These are phyloP conservation scores for Cnidoscolus chayamansa DNA, from an alignment of 441 rosid species.

Conservation along the genomic window DNA sequence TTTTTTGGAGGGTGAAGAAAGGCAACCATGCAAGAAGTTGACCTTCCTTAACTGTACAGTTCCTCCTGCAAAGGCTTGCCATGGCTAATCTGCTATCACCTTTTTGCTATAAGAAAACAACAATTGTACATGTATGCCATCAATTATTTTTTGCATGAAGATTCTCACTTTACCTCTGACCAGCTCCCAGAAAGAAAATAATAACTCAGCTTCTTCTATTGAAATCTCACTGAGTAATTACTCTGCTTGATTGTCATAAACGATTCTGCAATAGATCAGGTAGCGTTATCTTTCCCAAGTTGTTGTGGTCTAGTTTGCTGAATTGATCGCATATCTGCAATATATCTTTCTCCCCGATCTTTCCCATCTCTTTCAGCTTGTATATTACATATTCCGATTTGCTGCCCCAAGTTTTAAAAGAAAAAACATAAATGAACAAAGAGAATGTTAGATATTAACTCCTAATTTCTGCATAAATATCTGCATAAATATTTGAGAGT, in stretches of 20 bases:
- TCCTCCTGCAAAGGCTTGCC: slow-evolving; percentile 1
- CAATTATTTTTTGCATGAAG: background rate
- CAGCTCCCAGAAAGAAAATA: background rate
- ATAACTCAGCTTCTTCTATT: background rate
- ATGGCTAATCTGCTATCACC: background rate
- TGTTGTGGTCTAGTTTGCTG: slow-evolving; percentile 66
- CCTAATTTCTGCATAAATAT: no score
- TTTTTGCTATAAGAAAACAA: background rate
- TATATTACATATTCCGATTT: slow-evolving; percentile 83
- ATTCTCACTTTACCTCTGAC: background rate
- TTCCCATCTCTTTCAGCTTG: slow-evolving; percentile 96
- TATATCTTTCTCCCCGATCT: slow-evolving; percentile 72
- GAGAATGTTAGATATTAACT: no score
- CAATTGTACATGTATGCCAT: background rate
- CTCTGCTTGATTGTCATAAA: slow-evolving; percentile 23
- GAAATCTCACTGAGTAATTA: background rate
- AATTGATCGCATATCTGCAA: slow-evolving; percentile 67
- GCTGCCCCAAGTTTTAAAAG: slow-evolving; percentile 35
- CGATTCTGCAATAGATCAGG: slow-evolving; percentile 59
- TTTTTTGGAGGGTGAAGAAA: no score
- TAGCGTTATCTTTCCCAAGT: slow-evolving; percentile 78
- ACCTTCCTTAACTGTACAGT: slow-evolving; percentile 11
- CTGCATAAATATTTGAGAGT: no score
- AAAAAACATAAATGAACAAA: background rate
- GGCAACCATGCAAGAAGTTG: background rate